Evolutionary conservation across 352 stramenopile genomes (phyloP), one percentile per base, ranked within the genome.

Genomic region (Phytophthora citrophthora): DNA sequence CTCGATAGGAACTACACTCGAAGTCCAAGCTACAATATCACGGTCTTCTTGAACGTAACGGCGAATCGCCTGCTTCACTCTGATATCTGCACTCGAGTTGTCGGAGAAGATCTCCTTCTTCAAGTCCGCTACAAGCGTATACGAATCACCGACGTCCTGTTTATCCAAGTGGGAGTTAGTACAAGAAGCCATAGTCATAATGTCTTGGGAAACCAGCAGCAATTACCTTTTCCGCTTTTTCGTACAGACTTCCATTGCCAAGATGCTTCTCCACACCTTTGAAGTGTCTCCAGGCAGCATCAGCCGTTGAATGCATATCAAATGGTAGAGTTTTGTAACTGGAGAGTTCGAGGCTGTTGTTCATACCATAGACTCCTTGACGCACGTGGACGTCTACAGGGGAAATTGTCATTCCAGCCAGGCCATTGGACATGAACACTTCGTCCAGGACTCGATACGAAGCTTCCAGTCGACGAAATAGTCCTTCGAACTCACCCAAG

Each of bases 111-210:
- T 51, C 60, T 86, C 74, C 12, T 83, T 72, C 31, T 67, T 69
- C 49, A 81, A 75, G 40, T 74, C 76, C 26, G 80, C 65, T 31
- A 86, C 46, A 36, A 86, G 74, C n/a, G 72, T 80, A 43, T 80
- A 68, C 13, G 45, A 54, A 23, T 63, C 45, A n/a, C 45, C 54
- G n/a, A 68, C 29, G 13, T 57, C 32, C 58, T 53, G 52, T 29
- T 44, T 34, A 20, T 23, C n/a, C 27, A 49, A 60, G 12, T 10
- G 23, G 34, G 10, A 27, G 26, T 50, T 32, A 34, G 18, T 56
- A n/a, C 8, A 43, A 47, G 27, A 20, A 10, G 36, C 32, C 8
- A 24, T 34, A 7, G 10, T 47, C n/a, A n/a, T 27, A 24, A 24
- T 20, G 23, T 38, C 26, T 11, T 24, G 26, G 9, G 5, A 31